Evolutionary conservation across 495 filamentous ascomycete species (phyloP).

Genomic region (Xylaria venustula): DNA sequence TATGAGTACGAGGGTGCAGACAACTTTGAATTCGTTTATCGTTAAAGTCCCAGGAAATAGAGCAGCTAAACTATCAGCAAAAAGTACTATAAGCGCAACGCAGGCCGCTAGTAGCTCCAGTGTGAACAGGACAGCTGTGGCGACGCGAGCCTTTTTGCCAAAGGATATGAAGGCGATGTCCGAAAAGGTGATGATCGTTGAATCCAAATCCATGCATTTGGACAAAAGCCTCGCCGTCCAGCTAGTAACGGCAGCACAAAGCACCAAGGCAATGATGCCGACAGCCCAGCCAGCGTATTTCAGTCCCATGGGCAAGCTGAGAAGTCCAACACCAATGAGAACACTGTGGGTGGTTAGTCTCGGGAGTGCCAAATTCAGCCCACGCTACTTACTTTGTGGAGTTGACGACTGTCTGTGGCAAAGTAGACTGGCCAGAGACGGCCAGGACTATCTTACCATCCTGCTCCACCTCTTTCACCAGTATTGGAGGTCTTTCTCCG

Average conservation of each 20-base stretch:
- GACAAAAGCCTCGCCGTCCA: slow-evolving; percentile 88
- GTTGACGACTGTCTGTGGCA: slow-evolving; percentile 96
- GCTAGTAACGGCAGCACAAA: slow-evolving; percentile 70
- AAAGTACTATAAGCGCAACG: slow-evolving; percentile 89
- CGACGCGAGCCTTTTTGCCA: slow-evolving; percentile 75
- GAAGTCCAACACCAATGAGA: slow-evolving; percentile 83
- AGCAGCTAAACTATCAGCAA: slow-evolving; percentile 83
- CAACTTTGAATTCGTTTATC: slow-evolving; percentile 76
- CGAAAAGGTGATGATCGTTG: slow-evolving; percentile 76
- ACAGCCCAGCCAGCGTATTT: slow-evolving; percentile 90
- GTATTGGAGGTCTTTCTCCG: slow-evolving; percentile 71
- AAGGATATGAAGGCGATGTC: slow-evolving; percentile 93
- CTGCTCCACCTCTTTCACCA: slow-evolving; percentile 85
- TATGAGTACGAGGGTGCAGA: slow-evolving; percentile 77
- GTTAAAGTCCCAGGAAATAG: slow-evolving; percentile 70
- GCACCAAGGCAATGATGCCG: slow-evolving; percentile 71
- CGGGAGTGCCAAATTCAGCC: not conserved
- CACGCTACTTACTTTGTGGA: slow-evolving; percentile 66
- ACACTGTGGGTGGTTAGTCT: slow-evolving; percentile 47
- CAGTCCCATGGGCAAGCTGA: slow-evolving; percentile 86
- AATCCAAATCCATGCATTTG: slow-evolving; percentile 83
- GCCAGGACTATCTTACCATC: slow-evolving; percentile 81
- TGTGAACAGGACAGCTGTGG: slow-evolving; percentile 81
- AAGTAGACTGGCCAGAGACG: slow-evolving; percentile 85
- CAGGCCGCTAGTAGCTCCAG: slow-evolving; percentile 85